Evolutionary conservation across 805 yeast species (phyloP).

Genomic region (Sungouiozyma ichnusensis): DNA sequence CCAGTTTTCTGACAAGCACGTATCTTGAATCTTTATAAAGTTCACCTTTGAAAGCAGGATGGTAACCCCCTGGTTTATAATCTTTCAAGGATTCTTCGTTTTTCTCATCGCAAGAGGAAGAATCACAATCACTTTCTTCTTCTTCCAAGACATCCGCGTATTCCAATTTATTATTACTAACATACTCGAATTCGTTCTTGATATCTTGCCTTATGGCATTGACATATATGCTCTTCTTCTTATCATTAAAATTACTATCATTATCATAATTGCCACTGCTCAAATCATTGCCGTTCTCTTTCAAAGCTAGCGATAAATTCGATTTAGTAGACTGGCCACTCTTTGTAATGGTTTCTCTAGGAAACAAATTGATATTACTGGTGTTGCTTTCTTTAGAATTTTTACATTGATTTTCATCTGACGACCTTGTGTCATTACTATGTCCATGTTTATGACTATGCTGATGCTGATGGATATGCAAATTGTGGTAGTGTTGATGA

Average conservation of each 20-base stretch:
- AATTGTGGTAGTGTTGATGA: not conserved
- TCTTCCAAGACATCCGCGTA: not conserved
- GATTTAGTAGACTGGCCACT: conserved; percentile 1
- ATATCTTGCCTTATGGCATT: conserved; percentile 5
- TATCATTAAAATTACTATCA: not conserved
- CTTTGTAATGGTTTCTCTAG: conserved; percentile 2
- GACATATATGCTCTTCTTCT: not conserved
- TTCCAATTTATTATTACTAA: not conserved
- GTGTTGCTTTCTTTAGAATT: not conserved
- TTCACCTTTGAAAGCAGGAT: conserved; percentile 88
- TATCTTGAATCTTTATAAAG: conserved; percentile 66
- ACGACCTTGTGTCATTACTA: not conserved
- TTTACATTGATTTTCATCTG: not conserved
- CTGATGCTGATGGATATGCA: not conserved
- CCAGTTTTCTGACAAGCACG: conserved; percentile 75
- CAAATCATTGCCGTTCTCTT: not conserved
- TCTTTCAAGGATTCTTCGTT: conserved; percentile 84
- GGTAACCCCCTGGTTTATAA: conserved; percentile 90
- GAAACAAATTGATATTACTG: not conserved
- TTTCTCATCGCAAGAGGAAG: conserved; percentile 31
- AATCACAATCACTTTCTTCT: conserved; percentile 20
- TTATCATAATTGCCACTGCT: not conserved
- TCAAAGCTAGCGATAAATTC: conserved; percentile 3
- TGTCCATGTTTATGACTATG: not conserved
- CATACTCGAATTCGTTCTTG: conserved; percentile 6